Evolutionary conservation across 2,329 filamentous ascomycete genomes (phyloP), one percentile per base, ranked within the genome.

Genomic region (Ceratocystis ficicola): DNA sequence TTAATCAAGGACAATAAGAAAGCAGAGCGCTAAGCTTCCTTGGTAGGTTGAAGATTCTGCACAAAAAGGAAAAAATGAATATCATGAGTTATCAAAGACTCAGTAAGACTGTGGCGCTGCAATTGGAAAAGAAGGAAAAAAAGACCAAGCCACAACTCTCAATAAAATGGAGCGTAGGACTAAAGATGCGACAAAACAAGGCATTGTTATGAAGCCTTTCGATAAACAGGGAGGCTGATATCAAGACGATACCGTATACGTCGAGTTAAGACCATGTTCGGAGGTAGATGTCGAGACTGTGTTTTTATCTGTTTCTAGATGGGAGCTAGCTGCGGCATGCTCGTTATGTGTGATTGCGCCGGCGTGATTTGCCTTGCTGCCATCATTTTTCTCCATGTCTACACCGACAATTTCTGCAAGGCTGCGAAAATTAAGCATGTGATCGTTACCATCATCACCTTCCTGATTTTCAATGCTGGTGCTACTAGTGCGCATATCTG

Each of bases 351-450:
- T 63, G 46, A 64, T 46, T 22, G 50, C 41, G 10, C 63, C 63
- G 8, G 41, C 44, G 22, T 67, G 63, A 4, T 60, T 63, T 28
- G 44, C 30, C 63, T 67, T 65, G 20, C 66, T 44, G 10, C 22
- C 46, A 15, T 22, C 41, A 2, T 60, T 60, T 7, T 60, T 67
- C 22, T 65, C 66, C 44, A 84, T 76, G 60, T 82, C 79, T 6
- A 84, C 84, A 0, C 86, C 89, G 36, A 96, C 89, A 73, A 95
- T 89, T 68, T 90, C 89, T 1, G 90, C 89, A 25, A 97, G 77
- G 70, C 90, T 96, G 66, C 86, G 82, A 73, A 96, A 96, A 74
- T 96, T 96, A 75, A 95, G 94, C 83, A 96, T 85, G 2, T 90
- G 84, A 72, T 96, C 92, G 15, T 80, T 78, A 3, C 80, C 77